A percentile compares a stretch with the other conserved stretches of the same genome.
Evolutionary conservation across 2,329 filamentous ascomycete genomes (phyloP).

Genomic region (Phyllosticta citribraziliensis): DNA sequence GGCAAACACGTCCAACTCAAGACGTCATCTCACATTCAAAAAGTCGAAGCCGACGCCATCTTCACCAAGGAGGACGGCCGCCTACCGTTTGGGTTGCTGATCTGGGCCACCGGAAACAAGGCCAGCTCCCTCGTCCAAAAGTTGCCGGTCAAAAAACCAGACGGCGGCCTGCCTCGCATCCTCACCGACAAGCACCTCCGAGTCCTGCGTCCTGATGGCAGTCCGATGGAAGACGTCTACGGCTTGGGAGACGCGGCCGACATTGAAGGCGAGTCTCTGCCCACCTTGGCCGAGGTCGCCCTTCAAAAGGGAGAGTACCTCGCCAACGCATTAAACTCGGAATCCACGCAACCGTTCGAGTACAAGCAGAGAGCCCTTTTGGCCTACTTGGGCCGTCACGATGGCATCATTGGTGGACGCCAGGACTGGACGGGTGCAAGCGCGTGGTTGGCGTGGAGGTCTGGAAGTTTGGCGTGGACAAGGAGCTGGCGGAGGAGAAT

Average conservation of each 20-base stretch:
- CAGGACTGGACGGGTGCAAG: constrained; percentile 30
- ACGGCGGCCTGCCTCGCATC: constrained; percentile 26
- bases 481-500: constrained; percentile 24
- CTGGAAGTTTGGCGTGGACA: constrained; percentile 28
- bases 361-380: constrained; percentile 31
- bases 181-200: constrained; percentile 25
- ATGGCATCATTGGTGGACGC: constrained; percentile 29
- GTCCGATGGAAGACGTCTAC: constrained; percentile 17
- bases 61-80: constrained; percentile 28
- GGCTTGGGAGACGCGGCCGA: constrained; percentile 31
- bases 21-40: constrained; percentile 29
- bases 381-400: constrained; percentile 34
- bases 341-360: constrained; percentile 37
- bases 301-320: constrained; percentile 31
- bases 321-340: constrained; percentile 22
- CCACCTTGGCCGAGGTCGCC: constrained; percentile 29
- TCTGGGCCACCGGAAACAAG: constrained; percentile 33
- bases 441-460: constrained; percentile 37
- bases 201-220: constrained; percentile 21
- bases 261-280: constrained; percentile 27
- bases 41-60: constrained; percentile 25
- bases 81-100: constrained; percentile 28
- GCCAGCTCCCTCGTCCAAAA: constrained; percentile 24
- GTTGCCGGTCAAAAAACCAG: constrained; percentile 23
- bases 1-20: constrained; percentile 30